Evolutionary conservation across 257 asterid species (phyloP).

Genomic region (Solanum habrochaites): DNA sequence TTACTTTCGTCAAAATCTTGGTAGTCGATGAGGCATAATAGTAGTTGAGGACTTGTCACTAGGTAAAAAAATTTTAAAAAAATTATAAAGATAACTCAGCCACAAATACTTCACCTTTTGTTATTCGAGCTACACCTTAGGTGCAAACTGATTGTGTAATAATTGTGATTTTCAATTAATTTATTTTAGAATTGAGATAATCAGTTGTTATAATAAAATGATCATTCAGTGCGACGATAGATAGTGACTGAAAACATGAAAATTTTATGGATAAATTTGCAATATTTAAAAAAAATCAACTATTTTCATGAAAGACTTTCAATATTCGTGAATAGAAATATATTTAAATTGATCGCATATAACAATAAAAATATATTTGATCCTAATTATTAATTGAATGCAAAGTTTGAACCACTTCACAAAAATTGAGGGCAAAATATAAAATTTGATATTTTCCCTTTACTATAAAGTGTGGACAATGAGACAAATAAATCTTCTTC

Average conservation of each 20-base stretch:
- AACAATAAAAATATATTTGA: too few species aligned
- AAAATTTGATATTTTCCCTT: background rate
- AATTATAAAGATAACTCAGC: too few species aligned
- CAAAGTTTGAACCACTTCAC: background rate
- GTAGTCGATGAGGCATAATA: too few species aligned
- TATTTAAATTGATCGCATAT: too few species aligned
- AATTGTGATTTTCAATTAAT: too few species aligned
- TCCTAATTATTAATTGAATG: background rate
- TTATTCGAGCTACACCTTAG: too few species aligned
- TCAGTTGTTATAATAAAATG: background rate
- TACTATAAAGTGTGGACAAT: background rate
- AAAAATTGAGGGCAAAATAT: background rate
- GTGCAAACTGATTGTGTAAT: too few species aligned
- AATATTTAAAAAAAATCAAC: background rate
- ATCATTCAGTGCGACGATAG: background rate
- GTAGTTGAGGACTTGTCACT: too few species aligned
- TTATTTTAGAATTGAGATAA: background rate
- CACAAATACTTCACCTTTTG: too few species aligned
- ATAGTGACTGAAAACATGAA: background rate
- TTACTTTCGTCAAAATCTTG: too few species aligned
- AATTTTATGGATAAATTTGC: background rate
- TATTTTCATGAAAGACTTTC: rapidly evolving
- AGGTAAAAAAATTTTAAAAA: too few species aligned
- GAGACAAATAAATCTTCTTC: background rate
- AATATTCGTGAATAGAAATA: too few species aligned